These are phyloP conservation scores for Selaginella tamariscina DNA, from an alignment of 75 land plant genomes.

Conservation along the genomic window DNA sequence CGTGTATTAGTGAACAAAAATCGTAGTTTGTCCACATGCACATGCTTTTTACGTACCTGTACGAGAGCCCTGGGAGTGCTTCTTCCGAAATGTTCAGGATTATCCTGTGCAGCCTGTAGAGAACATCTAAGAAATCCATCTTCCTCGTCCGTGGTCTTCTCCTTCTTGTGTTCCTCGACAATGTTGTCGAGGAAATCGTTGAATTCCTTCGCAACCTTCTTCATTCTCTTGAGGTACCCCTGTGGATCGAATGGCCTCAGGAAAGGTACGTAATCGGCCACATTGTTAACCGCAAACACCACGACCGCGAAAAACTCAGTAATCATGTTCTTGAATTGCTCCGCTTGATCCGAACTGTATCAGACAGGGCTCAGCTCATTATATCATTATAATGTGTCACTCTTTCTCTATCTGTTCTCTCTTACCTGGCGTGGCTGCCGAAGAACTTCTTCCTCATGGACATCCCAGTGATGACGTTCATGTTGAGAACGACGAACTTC, in stretches of 20 bases:
- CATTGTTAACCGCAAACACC: background rate
- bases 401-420: too few relatives aligned
- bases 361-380: too few relatives aligned
- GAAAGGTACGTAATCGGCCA: background rate
- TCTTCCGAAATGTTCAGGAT: too few relatives aligned
- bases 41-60: too few relatives aligned
- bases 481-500: too few relatives aligned
- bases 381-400: too few relatives aligned
- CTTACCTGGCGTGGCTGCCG: background rate
- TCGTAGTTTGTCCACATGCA: background rate
- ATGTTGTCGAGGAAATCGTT: constrained; percentile 3
- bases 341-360: too few relatives aligned
- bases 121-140: background rate
- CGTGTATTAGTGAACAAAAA: too few relatives aligned
- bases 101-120: background rate
- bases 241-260: background rate
- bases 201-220: background rate
- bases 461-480: background rate
- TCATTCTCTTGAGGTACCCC: background rate
- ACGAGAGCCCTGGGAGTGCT: too few relatives aligned
- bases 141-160: background rate
- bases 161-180: background rate
- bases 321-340: background rate
- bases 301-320: background rate
- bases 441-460: background rate